Evolutionary conservation across 441 rosid genomes (phyloP).

Genomic region (Jatropha multifida): DNA sequence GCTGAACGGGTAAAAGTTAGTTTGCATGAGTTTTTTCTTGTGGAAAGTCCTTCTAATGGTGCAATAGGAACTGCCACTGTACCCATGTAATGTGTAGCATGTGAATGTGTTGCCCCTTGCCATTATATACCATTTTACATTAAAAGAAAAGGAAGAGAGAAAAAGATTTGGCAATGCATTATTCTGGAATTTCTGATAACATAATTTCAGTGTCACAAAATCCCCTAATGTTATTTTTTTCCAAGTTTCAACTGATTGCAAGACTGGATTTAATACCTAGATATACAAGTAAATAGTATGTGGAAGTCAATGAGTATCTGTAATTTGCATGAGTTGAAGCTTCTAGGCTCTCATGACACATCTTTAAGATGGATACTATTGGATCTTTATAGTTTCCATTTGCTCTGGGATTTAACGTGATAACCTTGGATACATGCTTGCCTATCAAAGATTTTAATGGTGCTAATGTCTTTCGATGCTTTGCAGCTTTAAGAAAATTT

Average conservation of each 20-base stretch:
- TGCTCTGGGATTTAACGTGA: not conserved
- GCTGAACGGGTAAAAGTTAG: conserved; percentile 72
- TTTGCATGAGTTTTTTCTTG: not conserved
- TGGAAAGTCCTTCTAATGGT: not conserved
- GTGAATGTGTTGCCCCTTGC: not conserved
- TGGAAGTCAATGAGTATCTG: not conserved
- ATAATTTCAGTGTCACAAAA: not conserved
- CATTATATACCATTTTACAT: not conserved
- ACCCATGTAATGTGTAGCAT: not conserved
- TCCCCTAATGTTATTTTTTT: not conserved
- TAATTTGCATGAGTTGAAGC: not conserved
- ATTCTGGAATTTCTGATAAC: not conserved
- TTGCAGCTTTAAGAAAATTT: not conserved
- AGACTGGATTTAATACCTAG: not conserved
- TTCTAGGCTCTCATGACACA: not conserved
- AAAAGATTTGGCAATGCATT: not conserved
- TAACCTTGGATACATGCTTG: not conserved
- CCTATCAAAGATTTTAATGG: not conserved
- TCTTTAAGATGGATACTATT: not conserved
- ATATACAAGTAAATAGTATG: not conserved
- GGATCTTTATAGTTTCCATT: not conserved
- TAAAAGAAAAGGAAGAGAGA: not conserved
- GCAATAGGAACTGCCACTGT: not conserved
- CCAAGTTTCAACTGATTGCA: not conserved
- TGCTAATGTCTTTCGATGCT: not conserved